phyloP scores from a whole-genome alignment of 768 basidiomycete species.

The Leucocoprinus birnbaumii region DNA sequence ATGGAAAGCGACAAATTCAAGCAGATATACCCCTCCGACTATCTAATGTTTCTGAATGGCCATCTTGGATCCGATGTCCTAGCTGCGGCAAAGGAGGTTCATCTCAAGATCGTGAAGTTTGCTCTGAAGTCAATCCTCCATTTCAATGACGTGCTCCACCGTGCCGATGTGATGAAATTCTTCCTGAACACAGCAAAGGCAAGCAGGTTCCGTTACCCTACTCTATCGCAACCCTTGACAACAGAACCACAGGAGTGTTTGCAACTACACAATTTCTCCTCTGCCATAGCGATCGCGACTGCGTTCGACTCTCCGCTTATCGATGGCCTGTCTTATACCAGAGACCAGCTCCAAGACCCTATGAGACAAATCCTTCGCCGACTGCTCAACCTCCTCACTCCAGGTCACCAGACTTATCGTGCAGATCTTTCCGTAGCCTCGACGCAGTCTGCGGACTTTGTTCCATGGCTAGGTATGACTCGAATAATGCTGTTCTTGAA shows the following conservation, averaged over 20 bases:
- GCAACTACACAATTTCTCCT: conserved; percentile 29
- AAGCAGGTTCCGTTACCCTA: no score
- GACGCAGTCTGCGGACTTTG: no score
- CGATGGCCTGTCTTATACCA: conserved; percentile 32
- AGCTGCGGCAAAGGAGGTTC: conserved; percentile 28
- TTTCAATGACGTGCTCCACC: conserved; percentile 30
- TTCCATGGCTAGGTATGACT: no score
- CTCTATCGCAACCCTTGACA: no score
- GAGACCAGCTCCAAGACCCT: conserved; percentile 24
- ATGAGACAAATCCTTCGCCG: conserved; percentile 13
- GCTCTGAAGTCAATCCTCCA: conserved; percentile 38
- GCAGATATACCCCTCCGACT: conserved; percentile 37
- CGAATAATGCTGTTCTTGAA: no score
- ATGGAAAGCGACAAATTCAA: conserved; percentile 24
- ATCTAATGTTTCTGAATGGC: conserved; percentile 27
- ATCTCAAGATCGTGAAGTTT: conserved; percentile 38
- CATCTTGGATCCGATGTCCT: conserved; percentile 26
- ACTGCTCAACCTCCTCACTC: no score
- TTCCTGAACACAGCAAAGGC: background rate
- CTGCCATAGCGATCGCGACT: conserved; percentile 37
- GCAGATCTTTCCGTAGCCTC: no score
- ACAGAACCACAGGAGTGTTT: no score
- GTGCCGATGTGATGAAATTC: conserved; percentile 26
- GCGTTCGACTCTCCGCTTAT: conserved; percentile 39
- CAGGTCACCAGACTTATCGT: no score